These are phyloP conservation scores for Melampsora larici-populina DNA, from an alignment of 1,284 basidiomycete species.

Conservation along the genomic window DNA sequence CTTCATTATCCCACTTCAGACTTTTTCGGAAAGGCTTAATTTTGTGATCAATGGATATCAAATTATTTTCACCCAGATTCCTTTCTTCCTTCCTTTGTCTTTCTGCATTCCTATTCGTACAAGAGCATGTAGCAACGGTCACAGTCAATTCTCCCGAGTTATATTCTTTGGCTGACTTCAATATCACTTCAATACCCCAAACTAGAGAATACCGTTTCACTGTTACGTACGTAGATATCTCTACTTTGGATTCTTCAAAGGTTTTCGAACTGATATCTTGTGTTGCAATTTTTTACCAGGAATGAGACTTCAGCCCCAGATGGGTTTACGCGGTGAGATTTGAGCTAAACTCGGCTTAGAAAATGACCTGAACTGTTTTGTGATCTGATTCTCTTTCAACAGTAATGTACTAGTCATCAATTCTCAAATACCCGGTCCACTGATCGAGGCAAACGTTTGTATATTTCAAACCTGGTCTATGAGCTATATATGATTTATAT, in stretches of 20 bases:
- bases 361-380: background rate
- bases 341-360: background rate
- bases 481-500: background rate
- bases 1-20: too few relatives aligned
- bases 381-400: background rate
- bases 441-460: constrained; percentile 55
- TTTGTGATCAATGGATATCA: background rate
- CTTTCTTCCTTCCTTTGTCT: background rate
- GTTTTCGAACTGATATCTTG: background rate
- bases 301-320: background rate
- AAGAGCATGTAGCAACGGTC: background rate
- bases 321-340: background rate
- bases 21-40: background rate
- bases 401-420: constrained; percentile 56
- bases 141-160: background rate
- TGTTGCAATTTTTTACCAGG: background rate
- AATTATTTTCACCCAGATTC: background rate
- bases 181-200: background rate
- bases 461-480: background rate
- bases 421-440: constrained; percentile 58
- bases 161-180: background rate
- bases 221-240: background rate
- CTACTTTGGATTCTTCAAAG: too few relatives aligned
- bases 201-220: background rate
- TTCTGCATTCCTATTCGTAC: background rate